A percentile compares a stretch with the other conserved stretches of the same genome.
Conservation (phyloP, 352 stramenopile species). For the Globisporangium cederbergense region DNA sequence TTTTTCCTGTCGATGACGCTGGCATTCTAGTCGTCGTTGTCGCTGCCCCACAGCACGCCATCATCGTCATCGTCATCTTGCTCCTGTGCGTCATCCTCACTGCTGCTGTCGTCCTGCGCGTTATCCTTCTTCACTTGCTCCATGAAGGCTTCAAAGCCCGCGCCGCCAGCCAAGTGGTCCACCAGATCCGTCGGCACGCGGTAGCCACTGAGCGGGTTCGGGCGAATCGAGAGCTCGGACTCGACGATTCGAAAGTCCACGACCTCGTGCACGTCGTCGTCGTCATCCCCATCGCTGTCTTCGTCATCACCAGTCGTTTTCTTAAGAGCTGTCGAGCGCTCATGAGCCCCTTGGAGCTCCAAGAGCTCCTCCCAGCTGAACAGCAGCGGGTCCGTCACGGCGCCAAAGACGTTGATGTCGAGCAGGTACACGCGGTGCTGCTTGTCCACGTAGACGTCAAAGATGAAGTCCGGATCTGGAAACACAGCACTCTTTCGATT, state of each 20-base stretch:
- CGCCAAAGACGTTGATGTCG: conserved; percentile 94
- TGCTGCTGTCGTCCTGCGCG: conserved; percentile 20
- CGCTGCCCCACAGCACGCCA: conserved; percentile 16
- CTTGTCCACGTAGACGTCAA: conserved; percentile 95
- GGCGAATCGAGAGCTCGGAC: conserved; percentile 49
- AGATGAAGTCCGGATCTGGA: conserved; percentile 80
- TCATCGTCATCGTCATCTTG: conserved; percentile 13
- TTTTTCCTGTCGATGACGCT: too few species aligned
- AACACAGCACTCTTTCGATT: conserved; percentile 31
- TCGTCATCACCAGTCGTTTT: conserved; percentile 10
- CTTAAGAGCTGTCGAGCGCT: conserved; percentile 13
- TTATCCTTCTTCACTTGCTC: conserved; percentile 85
- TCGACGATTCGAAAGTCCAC: conserved; percentile 84
- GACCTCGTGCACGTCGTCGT: conserved; percentile 39
- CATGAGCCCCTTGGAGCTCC: conserved; percentile 21
- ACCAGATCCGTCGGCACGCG: conserved; percentile 84
- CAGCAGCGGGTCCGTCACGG: conserved; percentile 90
- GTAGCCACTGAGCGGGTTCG: conserved; percentile 74
- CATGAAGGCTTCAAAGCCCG: conserved; percentile 79
- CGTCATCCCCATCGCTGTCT: conserved; percentile 18
- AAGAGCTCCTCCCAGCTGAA: conserved; percentile 91
- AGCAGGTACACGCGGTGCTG: conserved; percentile 89
- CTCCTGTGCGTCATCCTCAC: conserved; percentile 26
- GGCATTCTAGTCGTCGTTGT: conserved; percentile 18
- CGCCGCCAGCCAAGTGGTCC: conserved; percentile 63